phyloP scores from a whole-genome alignment of 768 basidiomycete genomes.

The Suillus fuscotomentosus region DNA sequence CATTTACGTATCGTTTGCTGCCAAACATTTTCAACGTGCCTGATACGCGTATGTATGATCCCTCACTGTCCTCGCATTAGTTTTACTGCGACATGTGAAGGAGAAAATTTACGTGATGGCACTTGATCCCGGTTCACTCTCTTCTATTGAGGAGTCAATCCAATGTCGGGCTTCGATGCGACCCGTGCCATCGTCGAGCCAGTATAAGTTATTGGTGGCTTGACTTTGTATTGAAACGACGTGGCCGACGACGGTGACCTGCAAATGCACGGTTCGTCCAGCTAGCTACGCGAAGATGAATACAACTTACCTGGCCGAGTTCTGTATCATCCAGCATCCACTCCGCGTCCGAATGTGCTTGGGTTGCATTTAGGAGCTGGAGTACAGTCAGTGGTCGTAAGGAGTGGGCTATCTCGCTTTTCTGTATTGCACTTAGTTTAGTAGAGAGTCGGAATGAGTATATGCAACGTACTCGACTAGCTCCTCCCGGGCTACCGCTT shows the following conservation, averaged over 20 bases:
- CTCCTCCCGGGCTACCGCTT: slow-evolving; percentile 59
- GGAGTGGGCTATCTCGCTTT: slow-evolving; percentile 40
- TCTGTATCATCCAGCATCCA: slow-evolving; percentile 82
- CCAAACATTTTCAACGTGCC: slow-evolving; percentile 83
- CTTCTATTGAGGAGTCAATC: slow-evolving; percentile 65
- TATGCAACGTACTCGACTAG: slow-evolving; percentile 36
- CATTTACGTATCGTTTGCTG: slow-evolving; percentile 79
- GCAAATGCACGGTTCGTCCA: not conserved
- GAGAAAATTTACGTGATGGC: not conserved
- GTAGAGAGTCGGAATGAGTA: not conserved
- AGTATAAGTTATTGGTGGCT: slow-evolving; percentile 79
- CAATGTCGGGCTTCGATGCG: slow-evolving; percentile 77
- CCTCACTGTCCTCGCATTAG: slow-evolving; percentile 47
- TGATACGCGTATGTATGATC: slow-evolving; percentile 76
- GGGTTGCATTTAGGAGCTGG: slow-evolving; percentile 74
- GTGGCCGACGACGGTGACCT: slow-evolving; percentile 77
- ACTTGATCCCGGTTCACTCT: slow-evolving; percentile 17
- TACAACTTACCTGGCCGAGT: slow-evolving; percentile 65
- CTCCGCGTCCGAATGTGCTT: slow-evolving; percentile 85
- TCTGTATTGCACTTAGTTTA: slow-evolving; percentile 23
- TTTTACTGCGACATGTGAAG: not conserved
- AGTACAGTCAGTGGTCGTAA: slow-evolving; percentile 75
- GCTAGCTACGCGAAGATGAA: not conserved
- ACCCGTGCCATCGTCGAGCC: slow-evolving; percentile 86
- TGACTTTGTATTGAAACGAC: slow-evolving; percentile 66